phyloP scores from a whole-genome alignment of 2,329 filamentous ascomycete genomes.

The Fusarium xylarioides region DNA sequence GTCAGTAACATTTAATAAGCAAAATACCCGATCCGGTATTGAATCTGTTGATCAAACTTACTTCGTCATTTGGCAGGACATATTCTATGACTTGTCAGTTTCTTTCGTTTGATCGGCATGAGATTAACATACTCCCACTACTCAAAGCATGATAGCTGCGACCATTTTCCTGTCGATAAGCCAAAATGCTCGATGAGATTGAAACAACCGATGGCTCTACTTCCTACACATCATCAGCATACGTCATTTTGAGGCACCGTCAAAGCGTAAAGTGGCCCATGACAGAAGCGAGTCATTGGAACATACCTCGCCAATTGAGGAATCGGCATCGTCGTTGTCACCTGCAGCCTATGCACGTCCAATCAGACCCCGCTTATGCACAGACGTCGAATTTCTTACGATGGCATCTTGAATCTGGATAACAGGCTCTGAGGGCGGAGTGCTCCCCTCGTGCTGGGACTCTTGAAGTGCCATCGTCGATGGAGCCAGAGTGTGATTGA shows the following conservation, averaged over 20 bases:
- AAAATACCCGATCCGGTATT: neutral
- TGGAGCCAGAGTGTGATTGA: neutral
- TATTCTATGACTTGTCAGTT: neutral
- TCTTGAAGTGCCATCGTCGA: neutral
- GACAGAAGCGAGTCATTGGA: neutral
- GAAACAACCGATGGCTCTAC: neutral
- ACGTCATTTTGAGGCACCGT: neutral
- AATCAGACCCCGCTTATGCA: neutral
- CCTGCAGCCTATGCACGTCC: neutral
- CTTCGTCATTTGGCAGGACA: neutral
- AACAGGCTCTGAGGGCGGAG: neutral
- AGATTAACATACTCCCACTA: neutral
- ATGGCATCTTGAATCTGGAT: neutral
- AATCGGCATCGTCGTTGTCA: neutral
- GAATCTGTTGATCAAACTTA: neutral
- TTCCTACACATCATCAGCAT: neutral
- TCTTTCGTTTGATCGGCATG: accelerated
- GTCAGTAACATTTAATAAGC: neutral
- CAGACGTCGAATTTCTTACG: neutral
- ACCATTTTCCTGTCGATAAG: neutral
- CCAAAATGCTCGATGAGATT: neutral
- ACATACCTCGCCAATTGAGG: neutral
- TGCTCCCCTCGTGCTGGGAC: neutral
- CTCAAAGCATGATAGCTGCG: neutral
- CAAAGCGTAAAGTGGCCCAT: neutral